phyloP scores from a whole-genome alignment of 2,329 filamentous ascomycete genomes.

The Sclerotiophoma versabilis region DNA sequence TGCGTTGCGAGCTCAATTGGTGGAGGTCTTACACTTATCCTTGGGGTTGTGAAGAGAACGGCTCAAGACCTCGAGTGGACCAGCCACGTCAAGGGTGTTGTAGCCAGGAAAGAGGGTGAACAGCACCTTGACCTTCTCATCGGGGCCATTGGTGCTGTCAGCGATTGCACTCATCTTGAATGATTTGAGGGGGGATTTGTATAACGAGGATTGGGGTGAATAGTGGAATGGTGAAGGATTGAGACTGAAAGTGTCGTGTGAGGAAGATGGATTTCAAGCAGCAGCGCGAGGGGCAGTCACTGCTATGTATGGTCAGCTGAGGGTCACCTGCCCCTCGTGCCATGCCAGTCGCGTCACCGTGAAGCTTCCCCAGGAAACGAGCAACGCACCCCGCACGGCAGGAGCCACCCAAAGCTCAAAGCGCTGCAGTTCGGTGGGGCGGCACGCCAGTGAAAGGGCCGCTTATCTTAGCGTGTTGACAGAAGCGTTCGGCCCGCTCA shows the following conservation, averaged over 20 bases:
- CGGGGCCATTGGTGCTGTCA: slow-evolving; percentile 49
- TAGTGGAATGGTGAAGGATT: slow-evolving; percentile 24
- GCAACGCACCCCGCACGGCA: slow-evolving; percentile 31
- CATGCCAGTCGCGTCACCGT: slow-evolving; percentile 28
- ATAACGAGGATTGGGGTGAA: slow-evolving; percentile 24
- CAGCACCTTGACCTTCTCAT: slow-evolving; percentile 70
- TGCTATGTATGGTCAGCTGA: slow-evolving; percentile 27
- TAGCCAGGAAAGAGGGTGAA: slow-evolving; percentile 64
- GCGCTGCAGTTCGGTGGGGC: slow-evolving; percentile 28
- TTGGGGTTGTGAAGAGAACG: slow-evolving; percentile 62
- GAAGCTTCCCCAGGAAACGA: slow-evolving; percentile 34
- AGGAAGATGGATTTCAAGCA: slow-evolving; percentile 16
- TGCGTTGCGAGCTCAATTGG: not conserved
- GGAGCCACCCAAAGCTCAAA: slow-evolving; percentile 22
- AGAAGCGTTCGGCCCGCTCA: slow-evolving; percentile 15
- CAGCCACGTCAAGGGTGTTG: slow-evolving; percentile 64
- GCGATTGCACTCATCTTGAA: slow-evolving; percentile 52
- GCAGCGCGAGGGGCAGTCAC: slow-evolving; percentile 15
- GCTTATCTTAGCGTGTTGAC: slow-evolving; percentile 19
- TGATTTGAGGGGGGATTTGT: slow-evolving; percentile 26
- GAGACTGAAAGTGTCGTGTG: slow-evolving; percentile 29
- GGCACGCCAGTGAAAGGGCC: slow-evolving; percentile 22
- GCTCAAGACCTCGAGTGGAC: slow-evolving; percentile 65
- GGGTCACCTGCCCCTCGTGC: slow-evolving; percentile 33
- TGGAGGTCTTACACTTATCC: slow-evolving; percentile 55